Conservation (phyloP, 75 land plant species). For the Picea glauca region DNA sequence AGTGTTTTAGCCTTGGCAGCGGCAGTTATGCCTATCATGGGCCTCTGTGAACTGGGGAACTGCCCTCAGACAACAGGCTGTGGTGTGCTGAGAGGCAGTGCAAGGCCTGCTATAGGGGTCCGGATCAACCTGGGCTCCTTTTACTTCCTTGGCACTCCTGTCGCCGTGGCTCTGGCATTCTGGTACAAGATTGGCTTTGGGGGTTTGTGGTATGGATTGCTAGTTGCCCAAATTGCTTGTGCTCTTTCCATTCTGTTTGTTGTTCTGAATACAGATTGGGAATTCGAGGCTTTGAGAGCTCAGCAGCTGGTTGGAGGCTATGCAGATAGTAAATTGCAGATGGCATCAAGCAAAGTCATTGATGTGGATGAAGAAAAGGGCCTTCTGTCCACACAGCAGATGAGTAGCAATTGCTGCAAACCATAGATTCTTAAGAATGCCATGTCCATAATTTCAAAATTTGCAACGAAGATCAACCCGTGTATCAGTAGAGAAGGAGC, state of each 20-base stretch:
- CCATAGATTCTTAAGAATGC: background rate
- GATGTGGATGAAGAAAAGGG: conserved; percentile 8
- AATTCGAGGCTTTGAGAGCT: conserved; percentile 57
- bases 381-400: background rate
- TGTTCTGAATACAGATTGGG: conserved; percentile 78
- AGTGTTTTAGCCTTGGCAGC: conserved; percentile 52
- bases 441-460: background rate
- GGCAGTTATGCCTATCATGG: conserved; percentile 73
- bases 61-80: conserved; percentile 95
- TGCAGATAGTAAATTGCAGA: background rate
- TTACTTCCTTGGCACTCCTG: conserved; percentile 85
- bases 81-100: conserved; percentile 89
- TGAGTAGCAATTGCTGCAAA: background rate
- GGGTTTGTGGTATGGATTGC: conserved; percentile 88
- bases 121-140: conserved; percentile 78
- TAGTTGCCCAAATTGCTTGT: conserved; percentile 76
- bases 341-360: background rate
- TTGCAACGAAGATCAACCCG: background rate
- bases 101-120: conserved; percentile 77
- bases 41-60: conserved; percentile 88
- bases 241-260: conserved; percentile 56
- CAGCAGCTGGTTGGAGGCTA: conserved; percentile 33
- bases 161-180: conserved; percentile 79
- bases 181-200: conserved; percentile 56
- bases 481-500: background rate